Evolutionary conservation across 805 yeast genomes (phyloP), one percentile per base, ranked within the genome.

Genomic region (Diddensiella santjacobensis): DNA sequence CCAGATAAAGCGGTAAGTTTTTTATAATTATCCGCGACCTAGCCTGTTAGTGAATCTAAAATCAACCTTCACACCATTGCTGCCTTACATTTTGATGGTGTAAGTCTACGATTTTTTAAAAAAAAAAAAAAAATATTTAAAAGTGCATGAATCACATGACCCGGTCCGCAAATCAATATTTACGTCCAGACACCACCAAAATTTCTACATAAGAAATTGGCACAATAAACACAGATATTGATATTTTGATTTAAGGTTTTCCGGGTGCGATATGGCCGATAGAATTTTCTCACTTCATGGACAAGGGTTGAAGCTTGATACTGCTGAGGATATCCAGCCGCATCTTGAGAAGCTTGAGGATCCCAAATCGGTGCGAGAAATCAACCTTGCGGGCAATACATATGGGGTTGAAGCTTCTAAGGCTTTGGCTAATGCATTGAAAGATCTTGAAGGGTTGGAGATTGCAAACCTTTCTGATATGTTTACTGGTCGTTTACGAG

Each of bases 331-430:
- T 59, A 84, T 90, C 52, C 74, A 78, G 58, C 83, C 86, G n/a
- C 76, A 80, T 58, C 65, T 86, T 19, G 75, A 75, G 11, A 84
- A 81, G 54, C 71, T 93, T 49, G 61, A 58, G 31, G 52, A 46
- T 35, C 36, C 50, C 30, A 49, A 53, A 53, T 44, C 52, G 61
- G 49, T 71, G 73, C 77, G 75, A 33, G 80, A 78, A 58, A 72
- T 90, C 38, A 95, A 88, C 65, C 73, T 93, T 49, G 82, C 90
- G 4, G 99, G 99, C 55, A 93, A 91, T 71, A 90, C 99, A 24
- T 81, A 90, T 54, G 96, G 98, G 50, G 83, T 89, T 49, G 96
- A 82, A 40, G 96, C 97, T 3, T 85, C 95, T 30, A 73, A 78
- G 59, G 77, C 77, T 22, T 69, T 93, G 43, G 87, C 91, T 33